Evolutionary conservation across 202 grass and related monocot species (phyloP).

Genomic region (Eragrostis tef): DNA sequence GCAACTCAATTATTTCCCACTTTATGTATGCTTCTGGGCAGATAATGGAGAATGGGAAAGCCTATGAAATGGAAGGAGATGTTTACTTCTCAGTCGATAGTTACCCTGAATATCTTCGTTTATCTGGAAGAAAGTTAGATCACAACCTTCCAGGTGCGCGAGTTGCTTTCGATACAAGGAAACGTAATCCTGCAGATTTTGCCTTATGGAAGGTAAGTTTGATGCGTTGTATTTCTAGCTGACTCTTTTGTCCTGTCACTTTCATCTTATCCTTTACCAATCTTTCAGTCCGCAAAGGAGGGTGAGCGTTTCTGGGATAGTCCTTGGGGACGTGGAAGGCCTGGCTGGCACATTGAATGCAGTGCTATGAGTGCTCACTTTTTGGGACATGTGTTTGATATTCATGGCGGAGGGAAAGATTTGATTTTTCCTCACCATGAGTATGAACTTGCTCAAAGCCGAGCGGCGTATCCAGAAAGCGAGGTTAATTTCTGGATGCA

Average conservation of each 20-base stretch:
- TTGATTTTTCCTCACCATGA: constrained; percentile 95
- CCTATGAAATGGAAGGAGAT: constrained; percentile 83
- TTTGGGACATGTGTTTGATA: constrained; percentile 77
- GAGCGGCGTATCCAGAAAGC: constrained; percentile 66
- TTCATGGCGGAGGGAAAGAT: constrained; percentile 95
- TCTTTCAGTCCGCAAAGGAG: constrained; percentile 75
- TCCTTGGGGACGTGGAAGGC: constrained; percentile 83
- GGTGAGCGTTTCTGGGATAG: constrained; percentile 90
- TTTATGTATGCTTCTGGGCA: constrained; percentile 44
- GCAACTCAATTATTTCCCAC: constrained; percentile 3
- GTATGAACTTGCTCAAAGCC: constrained; percentile 88
- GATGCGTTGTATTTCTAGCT: constrained; percentile 27
- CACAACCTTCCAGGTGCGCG: constrained; percentile 82
- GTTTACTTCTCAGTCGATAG: constrained; percentile 88
- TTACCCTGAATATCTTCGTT: constrained; percentile 74
- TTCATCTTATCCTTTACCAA: constrained; percentile 32
- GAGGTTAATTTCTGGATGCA: constrained; percentile 84
- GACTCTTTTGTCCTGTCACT: neutral
- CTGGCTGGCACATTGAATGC: constrained; percentile 98
- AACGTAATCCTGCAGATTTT: constrained; percentile 71
- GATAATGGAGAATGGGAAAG: constrained; percentile 87
- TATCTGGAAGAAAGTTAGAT: constrained; percentile 82
- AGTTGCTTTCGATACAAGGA: constrained; percentile 80
- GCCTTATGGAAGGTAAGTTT: constrained; percentile 85
- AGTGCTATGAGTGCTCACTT: constrained; percentile 96